Percentiles rank a stretch among this genome's conserved stretches.
phyloP scores from a whole-genome alignment of 2,329 filamentous ascomycete species.

The Didymella exigua region DNA sequence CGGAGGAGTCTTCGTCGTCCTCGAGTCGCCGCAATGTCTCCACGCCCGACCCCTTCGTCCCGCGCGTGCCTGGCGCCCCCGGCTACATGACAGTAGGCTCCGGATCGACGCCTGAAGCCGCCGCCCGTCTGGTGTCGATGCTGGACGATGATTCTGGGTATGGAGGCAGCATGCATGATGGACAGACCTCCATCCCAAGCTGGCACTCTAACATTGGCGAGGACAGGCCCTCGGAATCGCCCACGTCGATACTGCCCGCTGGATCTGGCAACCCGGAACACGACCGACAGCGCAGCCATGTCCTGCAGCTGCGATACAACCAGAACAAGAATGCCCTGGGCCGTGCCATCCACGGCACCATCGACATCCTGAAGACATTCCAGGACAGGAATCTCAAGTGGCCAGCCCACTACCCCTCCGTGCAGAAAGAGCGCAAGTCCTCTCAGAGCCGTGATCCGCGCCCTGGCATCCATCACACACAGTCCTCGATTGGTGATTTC shows the following conservation, averaged over 20 bases:
- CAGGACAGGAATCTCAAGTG: slow-evolving; percentile 89
- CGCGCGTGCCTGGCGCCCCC: slow-evolving; percentile 51
- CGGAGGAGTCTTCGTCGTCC: slow-evolving; percentile 29
- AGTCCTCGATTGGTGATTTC: slow-evolving; percentile 63
- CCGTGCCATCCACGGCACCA: slow-evolving; percentile 82
- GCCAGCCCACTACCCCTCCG: slow-evolving; percentile 93
- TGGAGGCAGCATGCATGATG: slow-evolving; percentile 73
- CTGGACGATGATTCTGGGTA: slow-evolving; percentile 92
- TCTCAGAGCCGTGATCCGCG: slow-evolving; percentile 57
- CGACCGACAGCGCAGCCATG: slow-evolving; percentile 74
- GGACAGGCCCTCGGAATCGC: slow-evolving; percentile 63
- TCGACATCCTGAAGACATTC: slow-evolving; percentile 81
- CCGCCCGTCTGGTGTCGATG: slow-evolving; percentile 77
- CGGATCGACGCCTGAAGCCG: slow-evolving; percentile 80
- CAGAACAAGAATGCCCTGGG: slow-evolving; percentile 86
- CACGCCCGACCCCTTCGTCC: slow-evolving; percentile 32
- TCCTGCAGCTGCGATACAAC: slow-evolving; percentile 95
- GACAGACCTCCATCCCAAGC: slow-evolving; percentile 60
- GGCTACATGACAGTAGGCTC: slow-evolving; percentile 88
- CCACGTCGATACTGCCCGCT: slow-evolving; percentile 58
- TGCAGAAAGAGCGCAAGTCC: slow-evolving; percentile 60
- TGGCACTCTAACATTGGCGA: slow-evolving; percentile 64
- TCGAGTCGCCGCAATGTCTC: slow-evolving; percentile 34
- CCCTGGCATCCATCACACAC: slow-evolving; percentile 67
- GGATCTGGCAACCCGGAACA: slow-evolving; percentile 60